Evolutionary conservation across 2,329 filamentous ascomycete genomes (phyloP).

Genomic region (Proliferodiscus dingleyae): DNA sequence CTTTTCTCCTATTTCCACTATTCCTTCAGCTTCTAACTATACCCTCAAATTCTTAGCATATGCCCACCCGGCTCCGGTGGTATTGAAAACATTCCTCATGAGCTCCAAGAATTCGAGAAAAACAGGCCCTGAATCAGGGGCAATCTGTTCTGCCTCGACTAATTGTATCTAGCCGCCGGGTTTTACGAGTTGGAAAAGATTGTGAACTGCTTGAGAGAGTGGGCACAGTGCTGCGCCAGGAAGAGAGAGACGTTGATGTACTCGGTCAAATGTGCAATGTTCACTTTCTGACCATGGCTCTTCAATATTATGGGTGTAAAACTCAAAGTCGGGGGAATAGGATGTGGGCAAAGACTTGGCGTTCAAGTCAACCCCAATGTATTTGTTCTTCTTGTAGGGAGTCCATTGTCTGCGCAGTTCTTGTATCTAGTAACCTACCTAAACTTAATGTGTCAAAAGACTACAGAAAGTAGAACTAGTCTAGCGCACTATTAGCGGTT

Average conservation of each 20-base stretch:
- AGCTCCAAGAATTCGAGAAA: slow-evolving; percentile 1
- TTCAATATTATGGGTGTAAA: slow-evolving; percentile 9
- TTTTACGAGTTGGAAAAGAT: slow-evolving; percentile 8
- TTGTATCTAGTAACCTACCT: slow-evolving; percentile 7
- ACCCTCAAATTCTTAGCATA: slow-evolving; percentile 1
- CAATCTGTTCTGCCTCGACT: slow-evolving; percentile 7
- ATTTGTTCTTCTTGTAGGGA: background rate
- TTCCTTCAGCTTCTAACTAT: slow-evolving; percentile 6
- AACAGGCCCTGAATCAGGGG: background rate
- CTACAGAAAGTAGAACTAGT: background rate
- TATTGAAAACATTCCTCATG: slow-evolving; percentile 1
- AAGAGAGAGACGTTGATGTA: slow-evolving; percentile 10
- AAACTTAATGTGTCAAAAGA: background rate
- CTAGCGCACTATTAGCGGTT: background rate
- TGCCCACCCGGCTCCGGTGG: background rate
- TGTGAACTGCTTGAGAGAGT: slow-evolving; percentile 3
- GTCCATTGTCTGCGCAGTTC: background rate
- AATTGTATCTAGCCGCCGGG: slow-evolving; percentile 15
- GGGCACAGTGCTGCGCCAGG: slow-evolving; percentile 1
- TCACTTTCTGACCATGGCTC: slow-evolving; percentile 10
- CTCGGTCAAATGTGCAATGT: slow-evolving; percentile 4
- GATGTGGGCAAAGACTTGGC: slow-evolving; percentile 4
- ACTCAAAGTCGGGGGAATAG: background rate
- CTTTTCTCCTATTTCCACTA: slow-evolving; percentile 5
- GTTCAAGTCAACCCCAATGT: slow-evolving; percentile 10